These are phyloP conservation scores for Citrus trifoliata DNA, from an alignment of 345 rosid genomes.

Conservation along the genomic window DNA sequence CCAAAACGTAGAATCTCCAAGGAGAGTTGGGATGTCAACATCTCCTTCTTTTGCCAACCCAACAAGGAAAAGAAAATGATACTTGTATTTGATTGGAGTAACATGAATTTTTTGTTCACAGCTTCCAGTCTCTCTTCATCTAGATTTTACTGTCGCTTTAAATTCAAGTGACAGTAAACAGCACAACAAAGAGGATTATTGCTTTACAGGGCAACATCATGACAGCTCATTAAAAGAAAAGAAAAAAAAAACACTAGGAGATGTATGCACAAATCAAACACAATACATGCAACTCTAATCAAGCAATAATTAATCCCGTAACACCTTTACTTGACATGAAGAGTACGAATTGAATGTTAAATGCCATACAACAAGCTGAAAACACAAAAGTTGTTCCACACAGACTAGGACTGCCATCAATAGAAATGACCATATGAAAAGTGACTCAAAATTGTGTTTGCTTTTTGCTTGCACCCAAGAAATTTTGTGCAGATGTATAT, in stretches of 20 bases:
- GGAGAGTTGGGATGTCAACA: neutral
- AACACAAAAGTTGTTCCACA: neutral
- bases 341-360: neutral
- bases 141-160: neutral
- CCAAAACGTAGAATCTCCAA: neutral
- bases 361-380: neutral
- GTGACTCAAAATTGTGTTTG: neutral
- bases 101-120: neutral
- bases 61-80: neutral
- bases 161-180: neutral
- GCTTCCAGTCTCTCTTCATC: neutral
- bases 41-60: conserved; percentile 1
- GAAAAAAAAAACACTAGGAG: neutral
- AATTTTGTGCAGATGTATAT: neutral
- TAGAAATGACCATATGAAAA: neutral
- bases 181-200: neutral
- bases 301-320: neutral
- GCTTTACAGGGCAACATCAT: neutral
- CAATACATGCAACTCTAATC: neutral
- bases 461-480: neutral
- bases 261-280: conserved; percentile 3
- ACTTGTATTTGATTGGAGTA: neutral
- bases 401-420: neutral
- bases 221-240: neutral
- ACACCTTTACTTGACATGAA: neutral